These are phyloP conservation scores for Backusella parvicylindrica DNA, from an alignment of 192 early-diverging fungal species.

Conservation along the genomic window DNA sequence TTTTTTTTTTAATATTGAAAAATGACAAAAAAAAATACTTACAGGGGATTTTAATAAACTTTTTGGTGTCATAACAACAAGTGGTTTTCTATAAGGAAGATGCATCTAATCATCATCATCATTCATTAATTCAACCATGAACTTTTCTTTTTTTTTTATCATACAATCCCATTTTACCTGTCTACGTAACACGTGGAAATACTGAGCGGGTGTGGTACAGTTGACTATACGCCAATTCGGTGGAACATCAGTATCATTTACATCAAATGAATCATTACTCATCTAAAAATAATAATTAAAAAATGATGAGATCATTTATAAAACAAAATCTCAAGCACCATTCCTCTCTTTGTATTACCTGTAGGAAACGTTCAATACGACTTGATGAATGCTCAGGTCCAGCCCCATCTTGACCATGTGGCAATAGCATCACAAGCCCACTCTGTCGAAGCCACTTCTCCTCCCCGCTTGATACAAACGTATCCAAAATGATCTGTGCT, in stretches of 20 bases:
- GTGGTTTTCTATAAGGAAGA: slow-evolving; percentile 90
- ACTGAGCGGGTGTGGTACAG: slow-evolving; percentile 93
- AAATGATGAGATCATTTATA: too few relatives aligned
- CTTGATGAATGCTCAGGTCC: slow-evolving; percentile 93
- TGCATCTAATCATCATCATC: too few relatives aligned
- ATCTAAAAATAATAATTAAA: slow-evolving; percentile 43
- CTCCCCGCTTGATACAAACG: slow-evolving; percentile 84
- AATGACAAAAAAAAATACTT: background rate
- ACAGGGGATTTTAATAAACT: slow-evolving; percentile 61
- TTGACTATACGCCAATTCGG: slow-evolving; percentile 93
- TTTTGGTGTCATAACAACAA: slow-evolving; percentile 82
- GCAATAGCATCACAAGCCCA: slow-evolving; percentile 89
- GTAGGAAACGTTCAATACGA: slow-evolving; percentile 93
- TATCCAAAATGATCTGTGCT: slow-evolving; percentile 94
- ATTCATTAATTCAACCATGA: too few relatives aligned
- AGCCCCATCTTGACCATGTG: slow-evolving; percentile 94
- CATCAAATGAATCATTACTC: slow-evolving; percentile 74
- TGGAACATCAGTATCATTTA: slow-evolving; percentile 54
- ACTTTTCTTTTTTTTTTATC: background rate
- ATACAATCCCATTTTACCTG: slow-evolving; percentile 47
- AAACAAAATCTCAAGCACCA: too few relatives aligned
- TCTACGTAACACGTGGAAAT: slow-evolving; percentile 93
- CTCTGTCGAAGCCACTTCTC: slow-evolving; percentile 93
- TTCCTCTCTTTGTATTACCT: slow-evolving; percentile 39
- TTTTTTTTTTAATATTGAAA: background rate